Evolutionary conservation across 768 basidiomycete species (phyloP).

Genomic region (Leccinum longicurvipes): DNA sequence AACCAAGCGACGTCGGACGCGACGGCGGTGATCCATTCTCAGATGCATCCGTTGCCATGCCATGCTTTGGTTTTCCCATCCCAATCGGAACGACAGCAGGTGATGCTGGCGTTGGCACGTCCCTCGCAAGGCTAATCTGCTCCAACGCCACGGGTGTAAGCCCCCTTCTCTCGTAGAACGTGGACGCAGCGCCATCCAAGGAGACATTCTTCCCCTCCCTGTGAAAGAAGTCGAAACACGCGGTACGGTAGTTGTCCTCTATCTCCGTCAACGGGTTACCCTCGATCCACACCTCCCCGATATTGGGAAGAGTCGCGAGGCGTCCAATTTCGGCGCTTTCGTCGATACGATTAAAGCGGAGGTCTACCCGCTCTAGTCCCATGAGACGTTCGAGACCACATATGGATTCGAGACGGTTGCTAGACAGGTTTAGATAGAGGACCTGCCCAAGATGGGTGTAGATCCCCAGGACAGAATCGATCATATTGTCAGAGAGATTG

Average conservation of each 20-base stretch:
- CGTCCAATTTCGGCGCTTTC: slow-evolving; percentile 86
- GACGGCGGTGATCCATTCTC: slow-evolving; percentile 29
- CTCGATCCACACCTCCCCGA: slow-evolving; percentile 77
- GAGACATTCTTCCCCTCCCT: slow-evolving; percentile 75
- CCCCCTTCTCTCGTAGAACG: slow-evolving; percentile 67
- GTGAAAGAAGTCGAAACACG: slow-evolving; percentile 81
- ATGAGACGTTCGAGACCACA: slow-evolving; percentile 90
- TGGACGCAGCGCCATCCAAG: slow-evolving; percentile 72
- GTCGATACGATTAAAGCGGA: slow-evolving; percentile 73
- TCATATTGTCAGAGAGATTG: slow-evolving; percentile 96
- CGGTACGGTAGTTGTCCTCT: slow-evolving; percentile 67
- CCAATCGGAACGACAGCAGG: slow-evolving; percentile 63
- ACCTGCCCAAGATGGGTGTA: slow-evolving; percentile 79
- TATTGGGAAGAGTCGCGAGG: slow-evolving; percentile 72
- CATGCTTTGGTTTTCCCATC: slow-evolving; percentile 21
- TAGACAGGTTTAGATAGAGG: slow-evolving; percentile 71
- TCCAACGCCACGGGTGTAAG: slow-evolving; percentile 48
- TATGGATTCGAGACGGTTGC: slow-evolving; percentile 90
- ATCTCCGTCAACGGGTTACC: slow-evolving; percentile 78
- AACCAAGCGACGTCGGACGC: slow-evolving; percentile 44
- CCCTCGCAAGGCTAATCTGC: slow-evolving; percentile 50
- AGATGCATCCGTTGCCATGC: slow-evolving; percentile 23
- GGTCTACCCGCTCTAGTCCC: slow-evolving; percentile 81
- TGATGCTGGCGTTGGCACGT: slow-evolving; percentile 48
- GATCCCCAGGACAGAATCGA: slow-evolving; percentile 90